Evolutionary conservation across 192 early-diverging fungal species (phyloP).

Genomic region (Spizellomyces sp.): DNA sequence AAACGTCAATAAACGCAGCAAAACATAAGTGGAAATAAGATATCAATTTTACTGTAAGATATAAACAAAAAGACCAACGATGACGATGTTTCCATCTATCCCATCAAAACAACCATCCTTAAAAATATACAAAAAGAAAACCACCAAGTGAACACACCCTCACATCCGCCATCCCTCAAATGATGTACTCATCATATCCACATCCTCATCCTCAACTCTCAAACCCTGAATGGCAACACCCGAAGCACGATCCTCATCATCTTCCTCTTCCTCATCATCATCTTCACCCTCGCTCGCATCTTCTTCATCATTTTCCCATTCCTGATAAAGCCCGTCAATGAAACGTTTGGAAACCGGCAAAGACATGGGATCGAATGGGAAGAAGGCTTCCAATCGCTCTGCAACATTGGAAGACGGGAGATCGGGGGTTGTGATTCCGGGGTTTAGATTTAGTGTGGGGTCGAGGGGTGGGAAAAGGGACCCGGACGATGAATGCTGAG

Average conservation of each 20-base stretch:
- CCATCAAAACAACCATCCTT: too few relatives aligned
- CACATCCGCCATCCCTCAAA: not conserved
- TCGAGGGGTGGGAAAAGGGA: not conserved
- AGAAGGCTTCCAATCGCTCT: slow-evolving; percentile 73
- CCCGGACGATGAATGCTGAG: not conserved
- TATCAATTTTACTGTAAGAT: too few relatives aligned
- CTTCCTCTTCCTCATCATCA: slow-evolving; percentile 35
- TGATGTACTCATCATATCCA: not conserved
- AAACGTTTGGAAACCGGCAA: slow-evolving; percentile 70
- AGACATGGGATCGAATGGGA: slow-evolving; percentile 92
- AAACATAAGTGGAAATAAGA: too few relatives aligned
- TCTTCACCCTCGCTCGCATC: slow-evolving; percentile 48
- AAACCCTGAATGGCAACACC: not conserved
- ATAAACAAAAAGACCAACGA: too few relatives aligned
- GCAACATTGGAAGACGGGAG: not conserved
- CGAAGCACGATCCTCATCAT: not conserved
- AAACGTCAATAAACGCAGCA: too few relatives aligned
- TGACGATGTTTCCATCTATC: too few relatives aligned
- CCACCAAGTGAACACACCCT: not conserved
- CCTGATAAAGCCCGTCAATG: slow-evolving; percentile 73
- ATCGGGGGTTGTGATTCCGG: slow-evolving; percentile 10
- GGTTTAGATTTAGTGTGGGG: slow-evolving; percentile 9
- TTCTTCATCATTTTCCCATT: slow-evolving; percentile 69
- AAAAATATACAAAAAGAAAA: too few relatives aligned
- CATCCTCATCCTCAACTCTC: not conserved